Evolutionary conservation across 225 moss, liverwort and hornwort species (phyloP), one percentile per base, ranked within the genome.

Genomic region (Climacium dendroides): DNA sequence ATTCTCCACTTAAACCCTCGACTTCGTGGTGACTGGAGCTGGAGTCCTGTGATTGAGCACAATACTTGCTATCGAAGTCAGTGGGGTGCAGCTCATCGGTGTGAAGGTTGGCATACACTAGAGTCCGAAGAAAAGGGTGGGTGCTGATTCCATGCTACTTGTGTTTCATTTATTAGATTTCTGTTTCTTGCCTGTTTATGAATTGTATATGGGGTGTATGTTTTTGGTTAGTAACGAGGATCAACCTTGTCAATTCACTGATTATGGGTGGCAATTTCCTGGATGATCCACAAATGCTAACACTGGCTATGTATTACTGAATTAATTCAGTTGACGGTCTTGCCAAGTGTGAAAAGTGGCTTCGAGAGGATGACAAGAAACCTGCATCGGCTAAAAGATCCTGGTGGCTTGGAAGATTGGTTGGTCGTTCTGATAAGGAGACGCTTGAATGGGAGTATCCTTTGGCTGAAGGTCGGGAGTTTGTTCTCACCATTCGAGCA

Each of bases 11-110:
- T 94, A 45, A 94, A 94, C 66, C 94, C 94, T 86, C 89, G 93
- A 58, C 80, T 94, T 75, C 91, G 89, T 37, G 94, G 94, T 59
- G 93, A 94, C 72, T 94, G 93, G 94, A 94, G 93, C 83, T 93
- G 93, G 93, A 93, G 93, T 85, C 94, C 94, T 75, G 92, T 94
- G n/a, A 94, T 94, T 85, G 93, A 94, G 90, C 94, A 93, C 67
- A 94, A 94, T 53, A 93, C 94, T 47, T 94, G 93, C 88, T 94
- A 94, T 60, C 86, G 93, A 79, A 93, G 87, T 80, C 94, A 94
- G 79, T 94, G 94, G 92, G 93, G 93, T 86, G 83, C 89, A 76
- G 92, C 87, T 76, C 94, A 94, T 87, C 93, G 93, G 24, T 94
- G 94, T 92, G 94, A 94, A 83, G 94, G 93, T 63, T 93, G 93